Percentiles rank a stretch among this genome's conserved stretches.
Conservation (phyloP, 768 basidiomycete genomes). For the Goffeauzyma gilvescens region DNA sequence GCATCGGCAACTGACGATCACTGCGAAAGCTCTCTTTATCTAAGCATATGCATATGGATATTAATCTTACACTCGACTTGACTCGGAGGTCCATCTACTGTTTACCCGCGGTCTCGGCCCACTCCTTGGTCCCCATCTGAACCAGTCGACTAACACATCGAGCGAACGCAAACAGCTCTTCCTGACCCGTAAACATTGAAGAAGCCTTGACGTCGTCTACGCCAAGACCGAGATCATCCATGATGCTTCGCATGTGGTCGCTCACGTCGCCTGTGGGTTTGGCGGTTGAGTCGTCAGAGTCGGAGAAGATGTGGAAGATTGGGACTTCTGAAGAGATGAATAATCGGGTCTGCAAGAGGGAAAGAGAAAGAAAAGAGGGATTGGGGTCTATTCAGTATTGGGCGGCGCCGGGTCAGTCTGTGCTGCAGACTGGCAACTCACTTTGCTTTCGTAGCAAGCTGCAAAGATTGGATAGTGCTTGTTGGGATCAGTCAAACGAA, state of each 20-base stretch:
- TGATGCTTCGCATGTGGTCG: slow-evolving; percentile 70
- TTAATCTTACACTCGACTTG: too few species aligned
- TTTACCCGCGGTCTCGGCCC: too few species aligned
- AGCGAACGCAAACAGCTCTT: slow-evolving; percentile 93
- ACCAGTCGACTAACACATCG: slow-evolving; percentile 42
- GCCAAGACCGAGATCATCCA: slow-evolving; percentile 87
- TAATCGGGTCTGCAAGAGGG: slow-evolving; percentile 51
- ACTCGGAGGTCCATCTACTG: too few species aligned
- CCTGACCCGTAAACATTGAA: slow-evolving; percentile 87
- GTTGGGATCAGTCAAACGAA: background rate
- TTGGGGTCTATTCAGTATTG: background rate
- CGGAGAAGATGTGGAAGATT: slow-evolving; percentile 73
- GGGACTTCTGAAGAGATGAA: slow-evolving; percentile 86
- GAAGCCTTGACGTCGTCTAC: slow-evolving; percentile 57
- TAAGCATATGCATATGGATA: too few species aligned
- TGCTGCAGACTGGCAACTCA: slow-evolving; percentile 28
- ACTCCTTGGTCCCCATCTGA: slow-evolving; percentile 25
- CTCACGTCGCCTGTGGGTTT: slow-evolving; percentile 27
- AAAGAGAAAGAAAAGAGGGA: background rate
- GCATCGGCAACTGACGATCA: too few species aligned
- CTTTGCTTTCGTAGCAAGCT: slow-evolving; percentile 87
- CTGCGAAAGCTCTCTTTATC: too few species aligned
- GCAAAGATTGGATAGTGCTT: slow-evolving; percentile 1
- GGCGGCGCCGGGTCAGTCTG: too few species aligned
- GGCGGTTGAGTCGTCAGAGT: slow-evolving; percentile 35